Evolutionary conservation across 768 basidiomycete genomes (phyloP).

Genomic region (Mycena crocata): DNA sequence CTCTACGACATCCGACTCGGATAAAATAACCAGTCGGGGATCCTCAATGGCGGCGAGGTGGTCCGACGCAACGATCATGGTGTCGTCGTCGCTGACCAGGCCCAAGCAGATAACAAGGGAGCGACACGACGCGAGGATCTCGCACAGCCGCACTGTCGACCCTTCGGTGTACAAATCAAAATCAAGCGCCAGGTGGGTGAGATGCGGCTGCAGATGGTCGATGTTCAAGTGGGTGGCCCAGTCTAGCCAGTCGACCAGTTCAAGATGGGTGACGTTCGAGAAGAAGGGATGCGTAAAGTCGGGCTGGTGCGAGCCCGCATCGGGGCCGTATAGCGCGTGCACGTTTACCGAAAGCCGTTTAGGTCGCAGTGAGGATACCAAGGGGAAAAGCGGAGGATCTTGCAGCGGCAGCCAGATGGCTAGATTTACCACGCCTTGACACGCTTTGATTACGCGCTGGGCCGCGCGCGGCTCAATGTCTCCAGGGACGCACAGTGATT

Average conservation of each 20-base stretch:
- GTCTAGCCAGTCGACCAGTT: slow-evolving; percentile 40
- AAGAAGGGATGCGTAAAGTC: slow-evolving; percentile 42
- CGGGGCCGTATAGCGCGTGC: slow-evolving; percentile 35
- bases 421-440: slow-evolving; percentile 41
- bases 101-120: slow-evolving; percentile 38
- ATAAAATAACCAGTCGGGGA: slow-evolving; percentile 36
- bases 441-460: slow-evolving; percentile 35
- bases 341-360: slow-evolving; percentile 40
- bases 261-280: slow-evolving; percentile 38
- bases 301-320: slow-evolving; percentile 15
- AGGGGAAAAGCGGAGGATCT: slow-evolving; percentile 28
- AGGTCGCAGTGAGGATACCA: slow-evolving; percentile 35
- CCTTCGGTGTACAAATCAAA: slow-evolving; percentile 31
- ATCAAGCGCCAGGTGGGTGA: slow-evolving; percentile 42
- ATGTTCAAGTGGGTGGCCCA: slow-evolving; percentile 19
- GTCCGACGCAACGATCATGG: slow-evolving; percentile 32
- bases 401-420: slow-evolving; percentile 38
- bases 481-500: slow-evolving; percentile 41
- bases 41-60: slow-evolving; percentile 33
- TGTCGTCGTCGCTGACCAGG: slow-evolving; percentile 34
- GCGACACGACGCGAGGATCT: slow-evolving; percentile 35
- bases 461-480: slow-evolving; percentile 34
- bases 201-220: slow-evolving; percentile 25
- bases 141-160: slow-evolving; percentile 22
- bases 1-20: slow-evolving; percentile 38